A percentile compares a stretch with the other conserved stretches of the same genome.
Evolutionary conservation across 2,329 filamentous ascomycete genomes (phyloP).

Genomic region (Arachnomyces sp.): DNA sequence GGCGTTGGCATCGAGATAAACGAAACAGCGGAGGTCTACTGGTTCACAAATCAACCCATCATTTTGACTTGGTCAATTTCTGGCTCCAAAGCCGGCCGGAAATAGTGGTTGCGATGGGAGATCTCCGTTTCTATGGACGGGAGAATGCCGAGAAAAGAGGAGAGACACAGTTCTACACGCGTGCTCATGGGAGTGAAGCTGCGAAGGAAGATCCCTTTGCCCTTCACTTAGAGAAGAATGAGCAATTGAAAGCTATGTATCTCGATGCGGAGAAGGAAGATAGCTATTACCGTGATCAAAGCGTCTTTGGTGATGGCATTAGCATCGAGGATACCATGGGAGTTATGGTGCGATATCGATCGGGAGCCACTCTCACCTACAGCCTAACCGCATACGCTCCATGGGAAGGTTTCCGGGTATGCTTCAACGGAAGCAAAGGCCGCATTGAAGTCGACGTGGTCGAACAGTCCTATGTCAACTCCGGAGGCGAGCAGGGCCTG

Average conservation of each 20-base stretch:
- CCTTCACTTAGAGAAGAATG: slow-evolving; percentile 46
- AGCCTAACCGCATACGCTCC: slow-evolving; percentile 55
- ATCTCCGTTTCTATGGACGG: slow-evolving; percentile 53
- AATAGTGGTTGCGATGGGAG: slow-evolving; percentile 53
- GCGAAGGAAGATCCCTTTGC: slow-evolving; percentile 53
- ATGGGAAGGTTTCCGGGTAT: slow-evolving; percentile 54
- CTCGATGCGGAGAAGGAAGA: slow-evolving; percentile 58
- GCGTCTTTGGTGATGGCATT: slow-evolving; percentile 56
- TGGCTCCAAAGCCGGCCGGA: slow-evolving; percentile 51
- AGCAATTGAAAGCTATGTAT: slow-evolving; percentile 52
- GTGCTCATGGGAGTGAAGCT: slow-evolving; percentile 44
- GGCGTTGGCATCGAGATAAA: slow-evolving; percentile 57
- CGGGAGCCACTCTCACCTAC: slow-evolving; percentile 53
- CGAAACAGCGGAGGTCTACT: slow-evolving; percentile 53
- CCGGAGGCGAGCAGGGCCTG: slow-evolving; percentile 49
- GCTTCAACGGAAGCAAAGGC: slow-evolving; percentile 49
- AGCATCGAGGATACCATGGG: slow-evolving; percentile 60
- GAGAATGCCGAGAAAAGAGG: slow-evolving; percentile 55
- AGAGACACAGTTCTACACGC: slow-evolving; percentile 43
- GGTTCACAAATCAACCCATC: slow-evolving; percentile 57
- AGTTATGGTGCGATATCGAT: slow-evolving; percentile 51
- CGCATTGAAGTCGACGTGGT: slow-evolving; percentile 56
- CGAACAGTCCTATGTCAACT: slow-evolving; percentile 56
- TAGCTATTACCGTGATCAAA: slow-evolving; percentile 55
- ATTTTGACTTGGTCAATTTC: slow-evolving; percentile 58